Conservation (phyloP, 2,329 filamentous ascomycete species). For the Chaetothyriales sp. region DNA sequence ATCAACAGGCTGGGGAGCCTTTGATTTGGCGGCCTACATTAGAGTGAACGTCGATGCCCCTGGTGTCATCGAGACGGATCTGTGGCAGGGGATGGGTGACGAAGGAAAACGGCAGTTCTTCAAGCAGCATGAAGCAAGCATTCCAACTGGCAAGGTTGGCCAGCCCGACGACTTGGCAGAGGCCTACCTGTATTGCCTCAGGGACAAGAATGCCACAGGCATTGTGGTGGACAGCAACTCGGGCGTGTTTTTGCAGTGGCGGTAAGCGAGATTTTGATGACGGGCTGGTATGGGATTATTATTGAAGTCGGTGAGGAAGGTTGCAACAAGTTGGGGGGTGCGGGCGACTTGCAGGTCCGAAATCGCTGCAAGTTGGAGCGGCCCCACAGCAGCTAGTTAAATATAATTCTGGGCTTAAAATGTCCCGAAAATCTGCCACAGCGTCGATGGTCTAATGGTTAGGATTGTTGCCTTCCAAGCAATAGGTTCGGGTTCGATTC, state of each 20-base stretch:
- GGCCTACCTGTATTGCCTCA: constrained; percentile 36
- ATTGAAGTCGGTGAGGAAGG: no score
- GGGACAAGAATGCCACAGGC: constrained; percentile 34
- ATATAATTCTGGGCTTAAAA: no score
- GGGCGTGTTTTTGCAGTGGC: constrained; percentile 20
- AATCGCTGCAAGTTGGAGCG: no score
- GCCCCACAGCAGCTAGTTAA: no score
- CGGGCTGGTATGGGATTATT: no score
- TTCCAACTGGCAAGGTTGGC: constrained; percentile 24
- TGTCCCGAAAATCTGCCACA: constrained; percentile 6
- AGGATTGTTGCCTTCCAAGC: constrained; percentile 9
- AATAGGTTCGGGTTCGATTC: constrained; percentile 8
- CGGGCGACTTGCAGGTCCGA: no score
- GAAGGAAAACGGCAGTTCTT: constrained; percentile 18
- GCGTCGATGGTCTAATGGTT: constrained; percentile 15
- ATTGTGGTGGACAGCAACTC: constrained; percentile 32
- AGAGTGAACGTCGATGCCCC: constrained; percentile 50
- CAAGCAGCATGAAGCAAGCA: constrained; percentile 10
- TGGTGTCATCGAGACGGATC: constrained; percentile 39
- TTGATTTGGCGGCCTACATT: constrained; percentile 51
- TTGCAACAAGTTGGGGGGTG: no score
- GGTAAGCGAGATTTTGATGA: neutral
- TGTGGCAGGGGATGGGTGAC: constrained; percentile 24
- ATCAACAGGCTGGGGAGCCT: no score
- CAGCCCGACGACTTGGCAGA: constrained; percentile 32